phyloP scores from a whole-genome alignment of 148 eudicot species.

The Pouteria glomerata region DNA sequence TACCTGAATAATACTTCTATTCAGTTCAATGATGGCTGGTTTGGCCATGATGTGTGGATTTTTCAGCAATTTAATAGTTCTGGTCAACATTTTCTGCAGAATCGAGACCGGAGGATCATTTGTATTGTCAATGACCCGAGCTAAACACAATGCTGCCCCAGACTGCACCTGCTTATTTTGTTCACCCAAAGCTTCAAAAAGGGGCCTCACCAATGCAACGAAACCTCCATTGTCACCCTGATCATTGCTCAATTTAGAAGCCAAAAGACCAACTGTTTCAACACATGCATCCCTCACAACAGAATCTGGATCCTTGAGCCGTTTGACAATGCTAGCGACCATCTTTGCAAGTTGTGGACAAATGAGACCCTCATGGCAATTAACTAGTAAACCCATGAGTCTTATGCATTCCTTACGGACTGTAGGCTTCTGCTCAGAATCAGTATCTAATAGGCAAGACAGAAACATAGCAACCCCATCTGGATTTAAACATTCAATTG shows the following conservation, averaged over 20 bases:
- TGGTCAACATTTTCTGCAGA: slow-evolving; percentile 65
- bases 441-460: slow-evolving; percentile 71
- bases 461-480: slow-evolving; percentile 62
- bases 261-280: slow-evolving; percentile 69
- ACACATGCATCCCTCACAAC: slow-evolving; percentile 71
- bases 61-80: slow-evolving; percentile 69
- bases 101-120: slow-evolving; percentile 55
- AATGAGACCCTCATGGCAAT: slow-evolving; percentile 44
- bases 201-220: slow-evolving; percentile 62
- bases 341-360: slow-evolving; percentile 62
- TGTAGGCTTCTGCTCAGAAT: slow-evolving; percentile 64
- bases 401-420: slow-evolving; percentile 80
- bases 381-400: slow-evolving; percentile 58
- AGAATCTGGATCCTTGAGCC: slow-evolving; percentile 82
- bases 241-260: slow-evolving; percentile 45
- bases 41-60: slow-evolving; percentile 83
- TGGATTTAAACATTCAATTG: slow-evolving; percentile 45
- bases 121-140: slow-evolving; percentile 64
- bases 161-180: slow-evolving; percentile 77
- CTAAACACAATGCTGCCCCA: slow-evolving; percentile 77
- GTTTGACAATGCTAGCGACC: slow-evolving; percentile 64
- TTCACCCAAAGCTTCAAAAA: slow-evolving; percentile 83
- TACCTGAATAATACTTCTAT: slow-evolving; percentile 80
- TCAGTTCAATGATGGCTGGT: slow-evolving; percentile 74
- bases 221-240: slow-evolving; percentile 43